These are phyloP conservation scores for Ceratocystis cubensis DNA, from an alignment of 2,329 filamentous ascomycete species.

Conservation along the genomic window DNA sequence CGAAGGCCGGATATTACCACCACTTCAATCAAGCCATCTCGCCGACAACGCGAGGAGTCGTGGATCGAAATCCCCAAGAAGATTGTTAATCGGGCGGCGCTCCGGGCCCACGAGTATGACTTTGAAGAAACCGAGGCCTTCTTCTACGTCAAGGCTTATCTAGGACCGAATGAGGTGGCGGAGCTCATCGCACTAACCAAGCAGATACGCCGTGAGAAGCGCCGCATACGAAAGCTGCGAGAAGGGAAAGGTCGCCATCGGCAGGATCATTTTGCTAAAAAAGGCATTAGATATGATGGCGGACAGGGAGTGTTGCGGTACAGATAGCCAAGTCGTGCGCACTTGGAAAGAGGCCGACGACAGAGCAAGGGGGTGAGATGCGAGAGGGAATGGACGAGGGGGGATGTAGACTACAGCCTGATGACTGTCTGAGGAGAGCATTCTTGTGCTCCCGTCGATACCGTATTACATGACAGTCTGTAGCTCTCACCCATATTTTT, in stretches of 20 bases:
- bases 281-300: background rate
- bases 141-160: slow-evolving; percentile 86
- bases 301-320: background rate
- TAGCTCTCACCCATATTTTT: no score
- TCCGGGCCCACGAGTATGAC: slow-evolving; percentile 71
- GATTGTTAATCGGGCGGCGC: slow-evolving; percentile 72
- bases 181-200: slow-evolving; percentile 14
- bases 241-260: background rate
- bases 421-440: no score
- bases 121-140: slow-evolving; percentile 83
- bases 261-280: background rate
- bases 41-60: slow-evolving; percentile 44
- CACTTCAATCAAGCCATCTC: slow-evolving; percentile 34
- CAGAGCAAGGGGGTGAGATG: background rate
- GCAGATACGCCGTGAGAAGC: slow-evolving; percentile 14
- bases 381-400: no score
- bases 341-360: background rate
- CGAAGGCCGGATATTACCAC: slow-evolving; percentile 59
- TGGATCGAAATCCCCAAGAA: slow-evolving; percentile 98
- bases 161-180: slow-evolving; percentile 31
- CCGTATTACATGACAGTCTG: no score
- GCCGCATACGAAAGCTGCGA: background rate
- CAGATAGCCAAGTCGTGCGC: background rate
- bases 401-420: no score
- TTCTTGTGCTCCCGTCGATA: no score